A percentile compares a stretch with the other conserved stretches of the same genome.
phyloP scores from a whole-genome alignment of 345 rosid genomes.

The Citrus inodora region DNA sequence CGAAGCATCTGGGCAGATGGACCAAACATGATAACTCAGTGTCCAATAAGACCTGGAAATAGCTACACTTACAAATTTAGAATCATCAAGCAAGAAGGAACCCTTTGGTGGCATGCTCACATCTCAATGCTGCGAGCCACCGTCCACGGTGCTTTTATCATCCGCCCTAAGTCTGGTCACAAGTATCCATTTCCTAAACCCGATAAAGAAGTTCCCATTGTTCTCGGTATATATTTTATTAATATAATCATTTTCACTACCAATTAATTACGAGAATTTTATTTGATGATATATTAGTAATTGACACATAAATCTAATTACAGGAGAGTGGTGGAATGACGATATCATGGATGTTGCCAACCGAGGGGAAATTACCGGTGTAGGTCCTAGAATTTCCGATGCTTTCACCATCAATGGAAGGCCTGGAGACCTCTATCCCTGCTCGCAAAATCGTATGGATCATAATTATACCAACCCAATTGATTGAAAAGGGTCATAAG shows the following conservation, averaged over 20 bases:
- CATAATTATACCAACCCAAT: neutral
- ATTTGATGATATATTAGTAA: neutral
- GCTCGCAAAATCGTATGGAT: conserved; percentile 52
- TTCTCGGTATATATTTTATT: conserved; percentile 44
- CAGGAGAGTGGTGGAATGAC: conserved; percentile 88
- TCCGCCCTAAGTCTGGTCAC: conserved; percentile 60
- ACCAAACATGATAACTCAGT: conserved; percentile 71
- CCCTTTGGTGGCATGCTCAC: conserved; percentile 98
- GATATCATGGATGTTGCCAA: conserved; percentile 58
- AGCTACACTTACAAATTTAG: conserved; percentile 64
- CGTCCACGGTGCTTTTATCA: conserved; percentile 76
- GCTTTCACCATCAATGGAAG: conserved; percentile 85
- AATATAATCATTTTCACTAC: neutral
- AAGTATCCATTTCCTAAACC: conserved; percentile 85
- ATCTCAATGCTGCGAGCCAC: conserved; percentile 69
- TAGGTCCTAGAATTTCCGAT: conserved; percentile 54
- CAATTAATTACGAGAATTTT: neutral
- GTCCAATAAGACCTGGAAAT: conserved; percentile 67
- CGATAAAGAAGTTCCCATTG: conserved; percentile 61
- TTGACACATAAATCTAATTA: neutral
- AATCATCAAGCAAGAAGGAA: conserved; percentile 73
- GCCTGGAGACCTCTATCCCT: conserved; percentile 83
- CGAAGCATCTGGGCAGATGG: conserved; percentile 86
- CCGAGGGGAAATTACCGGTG: conserved; percentile 51
- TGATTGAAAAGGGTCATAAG: neutral